phyloP scores from a whole-genome alignment of 2,329 filamentous ascomycete genomes.

The Cladophialophora carrionii region DNA sequence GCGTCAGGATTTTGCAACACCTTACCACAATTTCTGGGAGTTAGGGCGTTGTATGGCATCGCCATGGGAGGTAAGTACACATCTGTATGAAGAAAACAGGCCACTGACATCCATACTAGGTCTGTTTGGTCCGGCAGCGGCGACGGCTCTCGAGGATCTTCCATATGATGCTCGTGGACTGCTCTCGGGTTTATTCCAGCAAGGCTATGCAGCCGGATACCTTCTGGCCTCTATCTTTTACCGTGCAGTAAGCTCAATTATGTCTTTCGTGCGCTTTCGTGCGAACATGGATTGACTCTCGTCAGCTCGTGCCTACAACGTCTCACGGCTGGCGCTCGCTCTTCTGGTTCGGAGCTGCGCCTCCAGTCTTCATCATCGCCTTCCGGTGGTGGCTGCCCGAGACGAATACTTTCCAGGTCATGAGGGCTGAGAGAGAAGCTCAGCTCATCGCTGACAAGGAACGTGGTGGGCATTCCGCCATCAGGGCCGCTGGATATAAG shows the following conservation, averaged over 20 bases:
- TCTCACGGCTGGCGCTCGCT: neutral
- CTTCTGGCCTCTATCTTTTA: neutral
- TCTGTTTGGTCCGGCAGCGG: neutral
- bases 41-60: neutral
- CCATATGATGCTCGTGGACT: neutral
- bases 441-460: slow-evolving; percentile 22
- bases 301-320: neutral
- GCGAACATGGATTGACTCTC: neutral
- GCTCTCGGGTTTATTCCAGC: neutral
- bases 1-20: neutral
- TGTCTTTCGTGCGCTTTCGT: neutral
- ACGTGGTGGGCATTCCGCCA: slow-evolving; percentile 31
- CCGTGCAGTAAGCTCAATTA: neutral
- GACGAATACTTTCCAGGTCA: slow-evolving; percentile 67
- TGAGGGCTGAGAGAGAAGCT: slow-evolving; percentile 31
- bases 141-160: neutral
- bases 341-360: neutral
- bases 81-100: neutral
- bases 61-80: neutral
- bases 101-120: neutral
- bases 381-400: slow-evolving; percentile 78
- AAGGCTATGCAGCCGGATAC: neutral
- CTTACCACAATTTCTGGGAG: neutral
- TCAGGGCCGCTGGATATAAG: neutral
- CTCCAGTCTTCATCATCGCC: slow-evolving; percentile 66